phyloP scores from a whole-genome alignment of 805 yeast genomes.

The Suhomyces sp. region DNA sequence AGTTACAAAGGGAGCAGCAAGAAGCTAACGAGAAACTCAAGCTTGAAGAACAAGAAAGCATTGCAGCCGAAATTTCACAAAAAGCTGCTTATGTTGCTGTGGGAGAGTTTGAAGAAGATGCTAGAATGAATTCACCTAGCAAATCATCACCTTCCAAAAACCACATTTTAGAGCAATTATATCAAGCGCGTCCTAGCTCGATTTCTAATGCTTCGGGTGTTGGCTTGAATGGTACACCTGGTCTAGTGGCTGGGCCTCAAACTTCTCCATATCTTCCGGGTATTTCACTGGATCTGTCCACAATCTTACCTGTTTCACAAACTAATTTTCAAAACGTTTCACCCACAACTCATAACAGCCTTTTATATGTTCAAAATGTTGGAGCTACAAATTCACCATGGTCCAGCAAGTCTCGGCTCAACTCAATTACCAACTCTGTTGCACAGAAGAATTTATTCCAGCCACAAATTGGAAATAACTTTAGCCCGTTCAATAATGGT shows the following conservation, averaged over 20 bases:
- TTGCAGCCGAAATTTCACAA: conserved; percentile 4
- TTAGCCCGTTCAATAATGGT: conserved; percentile 20
- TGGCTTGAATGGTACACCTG: conserved; percentile 1
- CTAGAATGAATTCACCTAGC: background rate
- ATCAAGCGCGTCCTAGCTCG: conserved; percentile 31
- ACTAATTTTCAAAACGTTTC: conserved; percentile 5
- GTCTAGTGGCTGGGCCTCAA: too few species aligned
- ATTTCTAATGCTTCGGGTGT: conserved; percentile 2
- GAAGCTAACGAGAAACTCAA: conserved; percentile 12
- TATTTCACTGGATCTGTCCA: background rate
- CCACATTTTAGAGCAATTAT: conserved; percentile 34
- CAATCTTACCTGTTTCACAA: conserved; percentile 1
- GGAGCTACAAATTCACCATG: conserved; percentile 11
- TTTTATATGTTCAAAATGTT: conserved; percentile 6
- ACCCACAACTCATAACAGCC: conserved; percentile 8
- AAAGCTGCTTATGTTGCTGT: conserved; percentile 2
- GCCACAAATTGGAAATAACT: conserved; percentile 8
- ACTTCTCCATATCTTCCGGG: conserved; percentile 3
- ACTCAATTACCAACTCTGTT: conserved; percentile 6
- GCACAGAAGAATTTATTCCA: conserved; percentile 6
- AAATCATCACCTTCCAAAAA: conserved; percentile 16
- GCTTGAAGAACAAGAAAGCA: conserved; percentile 15
- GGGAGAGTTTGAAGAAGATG: background rate
- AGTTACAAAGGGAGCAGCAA: conserved; percentile 11
- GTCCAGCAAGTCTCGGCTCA: conserved; percentile 13